A percentile compares a stretch with the other conserved stretches of the same genome.
Evolutionary conservation across 495 filamentous ascomycete genomes (phyloP).

Genomic region (Thermothielavioides terrestris): DNA sequence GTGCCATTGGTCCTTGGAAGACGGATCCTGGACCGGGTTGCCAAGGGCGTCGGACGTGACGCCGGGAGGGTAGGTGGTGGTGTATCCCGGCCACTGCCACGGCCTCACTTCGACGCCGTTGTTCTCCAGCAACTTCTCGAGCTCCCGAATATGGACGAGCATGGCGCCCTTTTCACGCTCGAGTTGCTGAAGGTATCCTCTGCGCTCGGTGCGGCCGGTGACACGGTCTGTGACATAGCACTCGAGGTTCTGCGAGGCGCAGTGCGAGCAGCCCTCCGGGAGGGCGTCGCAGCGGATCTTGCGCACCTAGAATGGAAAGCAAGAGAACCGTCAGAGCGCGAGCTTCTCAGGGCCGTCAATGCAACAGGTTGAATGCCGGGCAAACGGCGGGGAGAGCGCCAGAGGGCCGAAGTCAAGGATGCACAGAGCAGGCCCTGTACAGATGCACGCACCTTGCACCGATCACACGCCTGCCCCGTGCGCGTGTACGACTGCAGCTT

Average conservation of each 20-base stretch:
- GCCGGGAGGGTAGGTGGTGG: slow-evolving; percentile 25
- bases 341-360: neutral
- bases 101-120: slow-evolving; percentile 34
- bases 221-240: slow-evolving; percentile 82
- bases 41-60: slow-evolving; percentile 20
- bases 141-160: slow-evolving; percentile 40
- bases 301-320: slow-evolving; percentile 48
- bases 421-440: too few species aligned
- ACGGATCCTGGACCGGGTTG: slow-evolving; percentile 23
- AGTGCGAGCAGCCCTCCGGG: slow-evolving; percentile 65
- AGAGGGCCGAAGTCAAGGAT: too few species aligned
- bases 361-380: too few species aligned
- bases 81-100: slow-evolving; percentile 25
- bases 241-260: slow-evolving; percentile 57
- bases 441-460: slow-evolving; percentile 56
- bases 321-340: slow-evolving; percentile 3
- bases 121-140: slow-evolving; percentile 39
- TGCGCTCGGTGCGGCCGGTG: slow-evolving; percentile 68
- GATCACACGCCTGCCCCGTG: slow-evolving; percentile 82
- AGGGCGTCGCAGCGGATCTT: slow-evolving; percentile 78
- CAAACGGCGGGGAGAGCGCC: neutral
- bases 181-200: slow-evolving; percentile 62
- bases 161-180: slow-evolving; percentile 50
- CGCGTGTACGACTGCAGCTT: slow-evolving; percentile 55
- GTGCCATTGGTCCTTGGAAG: slow-evolving; percentile 33